Percentiles rank a stretch among this genome's conserved stretches.
Conservation (phyloP, 2,329 filamentous ascomycete species). For the Aspergillus japonicus region DNA sequence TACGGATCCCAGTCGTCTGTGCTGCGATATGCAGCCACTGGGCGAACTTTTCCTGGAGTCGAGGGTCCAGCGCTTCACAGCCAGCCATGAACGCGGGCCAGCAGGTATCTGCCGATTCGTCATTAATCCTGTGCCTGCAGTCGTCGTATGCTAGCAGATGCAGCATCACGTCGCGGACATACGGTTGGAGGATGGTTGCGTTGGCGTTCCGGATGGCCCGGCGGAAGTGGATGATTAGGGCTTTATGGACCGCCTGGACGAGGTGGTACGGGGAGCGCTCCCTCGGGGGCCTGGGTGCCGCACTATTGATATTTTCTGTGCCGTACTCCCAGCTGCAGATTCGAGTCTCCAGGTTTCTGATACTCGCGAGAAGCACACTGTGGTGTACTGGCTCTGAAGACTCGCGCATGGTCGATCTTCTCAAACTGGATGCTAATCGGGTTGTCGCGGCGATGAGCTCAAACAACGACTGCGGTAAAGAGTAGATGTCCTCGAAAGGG, state of each 20-base stretch:
- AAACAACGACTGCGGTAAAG: too few relatives aligned
- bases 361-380: too few relatives aligned
- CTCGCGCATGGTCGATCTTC: too few relatives aligned
- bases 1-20: background rate
- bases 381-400: too few relatives aligned
- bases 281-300: background rate
- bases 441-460: too few relatives aligned
- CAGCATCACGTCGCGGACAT: constrained; percentile 7
- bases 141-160: constrained; percentile 6
- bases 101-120: constrained; percentile 8
- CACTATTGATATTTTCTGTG: too few relatives aligned
- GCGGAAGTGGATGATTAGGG: constrained; percentile 10
- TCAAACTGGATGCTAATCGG: too few relatives aligned
- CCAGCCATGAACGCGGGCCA: constrained; percentile 9
- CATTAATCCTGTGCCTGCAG: constrained; percentile 2
- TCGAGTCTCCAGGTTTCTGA: too few relatives aligned
- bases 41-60: background rate
- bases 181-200: constrained; percentile 1
- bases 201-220: constrained; percentile 8
- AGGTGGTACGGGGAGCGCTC: constrained; percentile 10
- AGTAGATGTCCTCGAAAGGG: too few relatives aligned
- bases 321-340: too few relatives aligned
- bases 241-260: constrained; percentile 4
- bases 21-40: constrained; percentile 6
- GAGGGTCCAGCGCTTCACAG: background rate